These are phyloP conservation scores for Elaeis guineensis DNA, from an alignment of 176 grass and related monocot species.

Conservation along the genomic window DNA sequence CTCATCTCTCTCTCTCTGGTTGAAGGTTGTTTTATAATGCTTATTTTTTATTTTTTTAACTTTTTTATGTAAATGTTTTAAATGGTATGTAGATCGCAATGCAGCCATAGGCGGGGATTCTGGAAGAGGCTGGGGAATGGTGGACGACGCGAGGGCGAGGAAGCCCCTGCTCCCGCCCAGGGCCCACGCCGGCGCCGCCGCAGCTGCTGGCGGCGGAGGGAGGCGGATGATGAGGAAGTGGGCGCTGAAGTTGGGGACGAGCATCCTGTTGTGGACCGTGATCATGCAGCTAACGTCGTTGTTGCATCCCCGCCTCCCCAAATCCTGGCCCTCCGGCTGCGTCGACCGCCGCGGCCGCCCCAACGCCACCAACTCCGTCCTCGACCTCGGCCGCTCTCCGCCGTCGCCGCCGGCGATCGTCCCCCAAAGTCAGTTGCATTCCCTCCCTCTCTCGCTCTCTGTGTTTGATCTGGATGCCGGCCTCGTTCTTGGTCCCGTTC, in stretches of 20 bases:
- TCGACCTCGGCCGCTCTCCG: constrained; percentile 13
- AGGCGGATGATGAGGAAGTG: constrained; percentile 26
- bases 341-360: constrained; percentile 25
- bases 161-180: constrained; percentile 11
- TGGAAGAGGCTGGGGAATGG: no score
- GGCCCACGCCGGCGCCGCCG: constrained; percentile 3
- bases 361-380: constrained; percentile 23
- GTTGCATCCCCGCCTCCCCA: constrained; percentile 38
- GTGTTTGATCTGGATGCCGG: background rate
- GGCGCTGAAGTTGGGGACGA: constrained; percentile 56
- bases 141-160: no score
- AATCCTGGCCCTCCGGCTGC: constrained; percentile 29
- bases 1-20: no score
- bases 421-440: constrained; percentile 45
- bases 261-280: constrained; percentile 62
- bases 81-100: no score
- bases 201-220: constrained; percentile 8
- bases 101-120: no score
- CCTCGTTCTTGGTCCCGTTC: no score
- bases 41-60: no score
- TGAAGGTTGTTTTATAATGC: no score
- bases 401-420: constrained; percentile 32
- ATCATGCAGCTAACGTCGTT: constrained; percentile 56
- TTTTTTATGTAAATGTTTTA: no score
- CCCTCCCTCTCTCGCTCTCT: background rate